A percentile compares a stretch with the other conserved stretches of the same genome.
These are phyloP conservation scores for Gossypium schwendimanii DNA, from an alignment of 441 rosid genomes.

Conservation along the genomic window DNA sequence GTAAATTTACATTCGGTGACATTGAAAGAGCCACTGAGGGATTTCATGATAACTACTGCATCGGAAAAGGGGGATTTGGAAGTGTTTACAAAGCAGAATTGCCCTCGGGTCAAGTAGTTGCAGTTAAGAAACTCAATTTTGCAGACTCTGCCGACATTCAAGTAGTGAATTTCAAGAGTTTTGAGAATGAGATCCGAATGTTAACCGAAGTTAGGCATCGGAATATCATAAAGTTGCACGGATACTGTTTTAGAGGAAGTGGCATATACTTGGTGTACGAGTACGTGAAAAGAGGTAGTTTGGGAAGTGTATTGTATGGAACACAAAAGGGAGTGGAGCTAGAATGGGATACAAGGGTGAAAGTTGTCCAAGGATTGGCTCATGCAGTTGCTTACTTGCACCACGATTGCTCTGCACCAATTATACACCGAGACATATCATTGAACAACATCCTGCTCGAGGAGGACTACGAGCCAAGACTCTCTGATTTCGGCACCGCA, in stretches of 20 bases:
- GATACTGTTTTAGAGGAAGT: slow-evolving; percentile 45
- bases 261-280: slow-evolving; percentile 53
- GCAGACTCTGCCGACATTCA: slow-evolving; percentile 36
- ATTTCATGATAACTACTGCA: slow-evolving; percentile 45
- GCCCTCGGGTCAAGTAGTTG: slow-evolving; percentile 42
- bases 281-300: slow-evolving; percentile 45
- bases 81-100: slow-evolving; percentile 50
- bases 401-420: slow-evolving; percentile 48
- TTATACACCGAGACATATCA: slow-evolving; percentile 57
- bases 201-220: slow-evolving; percentile 55
- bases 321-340: slow-evolving; percentile 29
- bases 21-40: slow-evolving; percentile 48
- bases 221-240: slow-evolving; percentile 53
- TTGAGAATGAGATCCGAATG: slow-evolving; percentile 53
- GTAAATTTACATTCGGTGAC: slow-evolving; percentile 48
- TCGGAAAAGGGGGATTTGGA: slow-evolving; percentile 67
- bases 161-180: slow-evolving; percentile 31
- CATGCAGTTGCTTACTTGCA: slow-evolving; percentile 63
- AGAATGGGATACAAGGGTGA: slow-evolving; percentile 42
- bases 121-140: slow-evolving; percentile 47
- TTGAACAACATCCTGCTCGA: slow-evolving; percentile 49
- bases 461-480: slow-evolving; percentile 37
- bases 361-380: slow-evolving; percentile 52
- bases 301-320: slow-evolving; percentile 38
- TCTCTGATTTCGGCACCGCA: slow-evolving; percentile 60